Base-by-base conservation (phyloP, 352 stramenopile genomes). In the Phytophthora citricola region DNA sequence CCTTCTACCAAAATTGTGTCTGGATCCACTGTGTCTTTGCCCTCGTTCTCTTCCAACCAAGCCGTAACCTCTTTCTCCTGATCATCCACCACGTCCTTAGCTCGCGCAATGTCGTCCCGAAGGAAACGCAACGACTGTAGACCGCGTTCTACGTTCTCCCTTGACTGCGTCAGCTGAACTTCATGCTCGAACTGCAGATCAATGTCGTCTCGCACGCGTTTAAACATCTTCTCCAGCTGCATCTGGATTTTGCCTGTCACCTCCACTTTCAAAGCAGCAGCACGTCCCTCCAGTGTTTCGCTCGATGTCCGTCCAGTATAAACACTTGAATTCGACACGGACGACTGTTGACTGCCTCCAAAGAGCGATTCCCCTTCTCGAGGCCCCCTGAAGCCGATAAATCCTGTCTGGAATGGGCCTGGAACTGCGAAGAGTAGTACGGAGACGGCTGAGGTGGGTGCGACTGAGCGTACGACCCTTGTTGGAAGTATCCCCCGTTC, bases 121-220 rank as follows among this genome's bases (percentile, higher is more conserved):
- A 94, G 49, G 17, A 89, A 83, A 36, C 88, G 71, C 5, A 96
- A 75, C 52, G 85, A 92, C 45, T 92, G 83, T 27, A 95, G 63
- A 5, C 89, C 89, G 41, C 83, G 75, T 44, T 92, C 80, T 22
- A 96, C 79, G 26, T 87, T 89, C 41, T 94, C 84, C 55, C 75
- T 71, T 17, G 87, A 94, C 55, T 96, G 84, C 2, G 85, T 89
- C 14, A 96, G 69, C 58, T 94, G 83, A 1, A 94, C 73, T 55
- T 94, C 86, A 61, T 94, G 85, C 57, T 96, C 89, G 60, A 94
- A 94, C 67, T 96, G 87, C 39, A 91, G 31, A 68, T 96, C 89
- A 36, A 94, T 93, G 39, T 93, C 85, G 52, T 93, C 84, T 74
- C 89, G 83, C 31, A 94, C 86, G n/a, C 85, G 78, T 61, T 91